A percentile compares a stretch with the other conserved stretches of the same genome.
phyloP scores from a whole-genome alignment of 2,329 filamentous ascomycete genomes.

The Drechslerella coelobrocha region DNA sequence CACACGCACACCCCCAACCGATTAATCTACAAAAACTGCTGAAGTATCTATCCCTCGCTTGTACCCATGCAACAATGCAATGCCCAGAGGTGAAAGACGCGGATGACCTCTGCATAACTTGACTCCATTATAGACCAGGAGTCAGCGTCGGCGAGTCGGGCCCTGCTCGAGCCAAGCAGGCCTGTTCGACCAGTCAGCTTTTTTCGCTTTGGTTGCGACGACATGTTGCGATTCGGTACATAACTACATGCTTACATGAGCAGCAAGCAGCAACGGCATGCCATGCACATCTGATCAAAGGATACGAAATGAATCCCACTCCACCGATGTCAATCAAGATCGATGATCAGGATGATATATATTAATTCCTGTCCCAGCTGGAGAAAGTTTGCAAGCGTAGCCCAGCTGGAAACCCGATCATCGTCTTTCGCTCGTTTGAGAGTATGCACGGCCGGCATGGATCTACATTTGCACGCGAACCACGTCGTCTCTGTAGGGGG shows the following conservation, averaged over 20 bases:
- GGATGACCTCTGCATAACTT: constrained; percentile 43
- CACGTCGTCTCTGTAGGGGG: neutral
- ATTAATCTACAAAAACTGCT: constrained; percentile 27
- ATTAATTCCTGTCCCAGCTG: no score
- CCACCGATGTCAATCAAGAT: no score
- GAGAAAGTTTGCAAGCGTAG: no score
- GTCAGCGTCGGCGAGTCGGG: constrained; percentile 39
- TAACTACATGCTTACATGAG: no score
- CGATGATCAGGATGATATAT: no score
- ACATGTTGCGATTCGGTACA: no score
- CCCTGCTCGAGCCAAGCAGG: no score
- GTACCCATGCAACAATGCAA: neutral
- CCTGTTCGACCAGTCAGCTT: no score
- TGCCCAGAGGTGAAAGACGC: neutral
- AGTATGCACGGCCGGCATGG: constrained; percentile 41
- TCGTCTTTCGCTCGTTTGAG: constrained; percentile 34
- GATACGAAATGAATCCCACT: no score
- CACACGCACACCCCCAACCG: constrained; percentile 29
- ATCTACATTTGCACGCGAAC: constrained; percentile 39
- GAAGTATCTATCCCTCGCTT: constrained; percentile 4
- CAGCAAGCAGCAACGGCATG: no score
- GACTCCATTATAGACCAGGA: constrained; percentile 28
- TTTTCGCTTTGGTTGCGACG: neutral
- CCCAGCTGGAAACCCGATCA: constrained; percentile 23
- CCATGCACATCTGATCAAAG: no score